Conservation (phyloP, 2,329 filamentous ascomycete species). For the Cercospora brassicicola region DNA sequence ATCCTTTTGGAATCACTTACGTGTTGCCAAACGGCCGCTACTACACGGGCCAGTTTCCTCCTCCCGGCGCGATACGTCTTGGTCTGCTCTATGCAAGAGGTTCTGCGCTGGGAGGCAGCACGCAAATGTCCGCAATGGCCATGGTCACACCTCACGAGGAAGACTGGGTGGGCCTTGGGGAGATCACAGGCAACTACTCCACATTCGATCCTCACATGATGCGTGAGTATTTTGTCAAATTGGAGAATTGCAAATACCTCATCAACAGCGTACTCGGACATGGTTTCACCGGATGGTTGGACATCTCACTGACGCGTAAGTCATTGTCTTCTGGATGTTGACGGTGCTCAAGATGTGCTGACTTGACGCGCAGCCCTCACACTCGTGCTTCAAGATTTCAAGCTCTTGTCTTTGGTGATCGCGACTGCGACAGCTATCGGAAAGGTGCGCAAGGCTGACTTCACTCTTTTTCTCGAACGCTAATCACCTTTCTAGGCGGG, state of each 20-base stretch:
- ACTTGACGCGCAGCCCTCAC: conserved; percentile 41
- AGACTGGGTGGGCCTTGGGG: conserved; percentile 60
- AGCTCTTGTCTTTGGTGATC: conserved; percentile 43
- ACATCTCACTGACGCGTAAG: conserved; percentile 39
- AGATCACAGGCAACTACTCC: conserved; percentile 58
- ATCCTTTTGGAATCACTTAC: conserved; percentile 41
- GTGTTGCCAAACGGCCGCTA: conserved; percentile 44
- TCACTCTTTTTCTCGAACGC: neutral
- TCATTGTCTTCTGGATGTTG: neutral
- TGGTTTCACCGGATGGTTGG: conserved; percentile 51
- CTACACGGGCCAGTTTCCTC: conserved; percentile 55
- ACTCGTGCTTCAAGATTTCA: conserved; percentile 50
- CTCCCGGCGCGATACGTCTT: conserved; percentile 2
- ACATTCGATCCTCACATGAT: conserved; percentile 57
- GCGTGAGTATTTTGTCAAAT: conserved; percentile 54
- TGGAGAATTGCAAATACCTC: conserved; percentile 50
- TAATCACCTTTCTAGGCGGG: neutral
- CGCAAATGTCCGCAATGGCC: conserved; percentile 61
- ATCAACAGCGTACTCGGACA: conserved; percentile 50
- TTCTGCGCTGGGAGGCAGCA: conserved; percentile 58
- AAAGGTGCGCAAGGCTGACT: conserved; percentile 31
- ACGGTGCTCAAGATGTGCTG: too few relatives aligned
- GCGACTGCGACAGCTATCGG: conserved; percentile 54
- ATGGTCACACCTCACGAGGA: conserved; percentile 57
- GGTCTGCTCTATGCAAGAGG: conserved; percentile 57